Evolutionary conservation across 306 rosid species (phyloP).

Genomic region (barrel medic (Medicago truncatula)): MtrunA17r5.0-ANR NC_053044.1:47476001-47476500

Average conservation of each 20-base stretch:
- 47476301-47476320: not conserved
- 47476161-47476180: conserved; percentile 89
- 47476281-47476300: not conserved
- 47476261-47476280: not conserved
- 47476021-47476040: conserved; percentile 63
- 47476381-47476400: not conserved
- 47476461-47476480: conserved; percentile 24
- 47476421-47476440: not conserved
- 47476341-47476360: too few species aligned
- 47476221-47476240: not conserved
- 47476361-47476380: not conserved
- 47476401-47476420: not conserved
- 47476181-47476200: conserved; percentile 92
- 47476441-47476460: not conserved
- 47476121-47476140: conserved; percentile 94
- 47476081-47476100: conserved; percentile 91
- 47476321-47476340: not conserved
- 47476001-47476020: conserved; percentile 74
- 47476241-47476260: not conserved
- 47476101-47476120: conserved; percentile 87
- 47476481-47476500: conserved; percentile 57
- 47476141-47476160: conserved; percentile 92
- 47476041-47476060: conserved; percentile 47
- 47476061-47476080: conserved; percentile 56
- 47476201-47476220: conserved; percentile 50